phyloP scores from a whole-genome alignment of 805 yeast genomes.

The Starmerella khaoyaiensis region DNA sequence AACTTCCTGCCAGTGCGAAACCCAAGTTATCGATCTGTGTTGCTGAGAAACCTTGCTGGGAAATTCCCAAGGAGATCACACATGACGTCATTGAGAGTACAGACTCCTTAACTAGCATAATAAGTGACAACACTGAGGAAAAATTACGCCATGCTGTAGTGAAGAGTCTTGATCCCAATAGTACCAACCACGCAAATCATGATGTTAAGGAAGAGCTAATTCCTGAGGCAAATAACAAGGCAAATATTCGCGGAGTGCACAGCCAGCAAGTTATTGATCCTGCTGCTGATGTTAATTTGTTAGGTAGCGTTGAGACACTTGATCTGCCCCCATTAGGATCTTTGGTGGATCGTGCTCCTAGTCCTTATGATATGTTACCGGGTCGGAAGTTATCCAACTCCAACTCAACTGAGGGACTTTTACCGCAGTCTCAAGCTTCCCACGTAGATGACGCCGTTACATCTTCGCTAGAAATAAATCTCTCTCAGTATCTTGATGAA shows the following conservation, averaged over 20 bases:
- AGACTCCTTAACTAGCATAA: too few relatives aligned
- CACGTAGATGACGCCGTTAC: background rate
- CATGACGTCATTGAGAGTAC: too few relatives aligned
- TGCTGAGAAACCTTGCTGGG: constrained; percentile 16
- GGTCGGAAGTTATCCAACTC: too few relatives aligned
- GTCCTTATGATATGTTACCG: too few relatives aligned
- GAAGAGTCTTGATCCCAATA: too few relatives aligned
- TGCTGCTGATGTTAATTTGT: background rate
- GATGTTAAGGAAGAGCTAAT: background rate
- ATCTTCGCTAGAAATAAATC: constrained; percentile 1
- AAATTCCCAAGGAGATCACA: too few relatives aligned
- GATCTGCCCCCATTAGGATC: constrained; percentile 12
- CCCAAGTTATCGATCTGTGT: constrained; percentile 16
- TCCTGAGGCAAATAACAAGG: background rate
- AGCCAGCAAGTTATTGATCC: background rate
- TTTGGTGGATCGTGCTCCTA: constrained; percentile 10
- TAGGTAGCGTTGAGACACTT: too few relatives aligned
- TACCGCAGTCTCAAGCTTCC: background rate
- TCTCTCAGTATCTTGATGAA: constrained; percentile 13
- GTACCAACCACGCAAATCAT: too few relatives aligned
- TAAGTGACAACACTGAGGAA: constrained; percentile 8
- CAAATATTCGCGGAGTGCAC: background rate
- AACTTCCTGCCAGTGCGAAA: constrained; percentile 26
- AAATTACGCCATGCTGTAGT: constrained; percentile 8
- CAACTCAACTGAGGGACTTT: constrained; percentile 1